phyloP scores from a whole-genome alignment of 768 basidiomycete genomes.

The Phylloporus sp. region DNA sequence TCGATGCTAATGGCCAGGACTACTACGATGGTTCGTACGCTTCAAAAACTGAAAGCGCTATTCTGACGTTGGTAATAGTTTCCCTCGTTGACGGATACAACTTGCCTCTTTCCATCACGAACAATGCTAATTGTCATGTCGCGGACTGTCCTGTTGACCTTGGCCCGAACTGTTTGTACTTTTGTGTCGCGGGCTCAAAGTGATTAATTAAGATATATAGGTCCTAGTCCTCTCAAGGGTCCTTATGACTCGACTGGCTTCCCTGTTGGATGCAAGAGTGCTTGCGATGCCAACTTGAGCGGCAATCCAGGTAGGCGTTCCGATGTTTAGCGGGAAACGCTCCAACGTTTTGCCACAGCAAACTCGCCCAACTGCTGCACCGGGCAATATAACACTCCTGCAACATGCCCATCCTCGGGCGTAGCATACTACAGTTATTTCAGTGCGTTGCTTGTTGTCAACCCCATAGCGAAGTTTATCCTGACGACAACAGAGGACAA shows the following conservation, averaged over 20 bases:
- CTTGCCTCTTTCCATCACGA: constrained; percentile 55
- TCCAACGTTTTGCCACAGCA: constrained; percentile 26
- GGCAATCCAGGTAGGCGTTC: constrained; percentile 28
- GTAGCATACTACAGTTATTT: constrained; percentile 43
- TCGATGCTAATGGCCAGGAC: constrained; percentile 43
- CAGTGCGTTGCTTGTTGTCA: constrained; percentile 30
- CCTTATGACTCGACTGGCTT: constrained; percentile 52
- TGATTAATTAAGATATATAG: constrained; percentile 22
- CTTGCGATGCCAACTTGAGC: constrained; percentile 43
- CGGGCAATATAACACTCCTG: constrained; percentile 47
- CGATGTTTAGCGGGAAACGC: not conserved
- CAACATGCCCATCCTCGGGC: constrained; percentile 52
- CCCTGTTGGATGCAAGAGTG: constrained; percentile 59
- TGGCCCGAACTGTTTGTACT: constrained; percentile 46
- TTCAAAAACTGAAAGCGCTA: not conserved
- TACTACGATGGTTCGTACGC: constrained; percentile 55
- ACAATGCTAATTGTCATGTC: constrained; percentile 50
- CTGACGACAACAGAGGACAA: constrained; percentile 33
- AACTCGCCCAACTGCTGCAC: constrained; percentile 67
- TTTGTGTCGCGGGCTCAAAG: not conserved
- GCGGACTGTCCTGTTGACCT: constrained; percentile 63
- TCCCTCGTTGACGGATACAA: constrained; percentile 68
- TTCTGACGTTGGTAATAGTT: constrained; percentile 33
- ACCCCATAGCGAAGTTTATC: not conserved
- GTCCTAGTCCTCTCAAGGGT: constrained; percentile 48